A percentile compares a stretch with the other conserved stretches of the same genome.
phyloP scores from a whole-genome alignment of 2,329 filamentous ascomycete genomes.

The Arthroderma sp. region DNA sequence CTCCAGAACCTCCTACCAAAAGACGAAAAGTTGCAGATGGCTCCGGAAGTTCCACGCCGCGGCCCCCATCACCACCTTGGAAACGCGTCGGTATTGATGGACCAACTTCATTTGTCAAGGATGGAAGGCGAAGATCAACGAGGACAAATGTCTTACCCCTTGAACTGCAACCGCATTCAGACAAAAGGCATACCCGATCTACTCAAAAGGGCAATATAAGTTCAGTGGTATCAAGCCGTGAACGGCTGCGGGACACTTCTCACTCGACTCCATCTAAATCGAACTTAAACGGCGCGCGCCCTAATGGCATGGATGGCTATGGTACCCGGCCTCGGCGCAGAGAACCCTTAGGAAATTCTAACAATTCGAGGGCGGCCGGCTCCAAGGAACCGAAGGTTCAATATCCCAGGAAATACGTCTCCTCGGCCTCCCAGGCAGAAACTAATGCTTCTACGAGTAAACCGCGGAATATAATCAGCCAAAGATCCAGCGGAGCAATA shows the following conservation, averaged over 20 bases:
- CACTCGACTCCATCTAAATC: slow-evolving; percentile 17
- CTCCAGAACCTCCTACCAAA: slow-evolving; percentile 29
- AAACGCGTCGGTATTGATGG: slow-evolving; percentile 75
- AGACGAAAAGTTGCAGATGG: slow-evolving; percentile 31
- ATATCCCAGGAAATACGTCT: too few relatives aligned
- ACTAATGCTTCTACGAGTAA: too few relatives aligned
- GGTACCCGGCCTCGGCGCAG: slow-evolving; percentile 7
- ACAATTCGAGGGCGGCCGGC: too few relatives aligned
- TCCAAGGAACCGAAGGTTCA: too few relatives aligned
- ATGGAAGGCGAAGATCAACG: slow-evolving; percentile 49
- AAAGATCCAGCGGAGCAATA: too few relatives aligned
- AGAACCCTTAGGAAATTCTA: neutral
- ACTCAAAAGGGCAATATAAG: slow-evolving; percentile 22
- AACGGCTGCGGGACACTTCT: slow-evolving; percentile 6
- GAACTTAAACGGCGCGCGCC: slow-evolving; percentile 18
- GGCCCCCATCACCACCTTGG: slow-evolving; percentile 69
- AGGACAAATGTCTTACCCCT: slow-evolving; percentile 38
- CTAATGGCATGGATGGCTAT: slow-evolving; percentile 21
- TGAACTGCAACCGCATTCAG: slow-evolving; percentile 35
- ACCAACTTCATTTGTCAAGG: slow-evolving; percentile 65
- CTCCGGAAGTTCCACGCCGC: slow-evolving; percentile 26
- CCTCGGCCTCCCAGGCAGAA: too few relatives aligned
- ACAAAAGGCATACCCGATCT: slow-evolving; percentile 34
- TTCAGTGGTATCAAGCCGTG: slow-evolving; percentile 17
- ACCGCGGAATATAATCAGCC: too few relatives aligned